Conservation (phyloP, 129 eudicot genomes). For the Gnaphalium uliginosum region DNA sequence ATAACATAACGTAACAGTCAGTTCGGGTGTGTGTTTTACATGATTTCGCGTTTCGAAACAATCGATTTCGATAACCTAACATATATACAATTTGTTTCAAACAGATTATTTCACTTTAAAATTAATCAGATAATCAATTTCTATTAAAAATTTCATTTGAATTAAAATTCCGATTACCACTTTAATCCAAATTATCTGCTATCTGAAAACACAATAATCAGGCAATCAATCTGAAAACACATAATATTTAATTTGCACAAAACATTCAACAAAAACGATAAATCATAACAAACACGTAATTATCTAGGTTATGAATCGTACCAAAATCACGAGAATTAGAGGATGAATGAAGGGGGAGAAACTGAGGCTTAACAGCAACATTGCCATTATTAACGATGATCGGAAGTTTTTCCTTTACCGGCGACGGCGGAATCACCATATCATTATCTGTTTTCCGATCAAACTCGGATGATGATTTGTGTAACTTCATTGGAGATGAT, state of each 20-base stretch:
- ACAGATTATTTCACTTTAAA: too few relatives aligned
- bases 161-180: not conserved
- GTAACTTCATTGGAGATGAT: slow-evolving; percentile 11
- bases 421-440: slow-evolving; percentile 10
- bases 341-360: slow-evolving; percentile 28
- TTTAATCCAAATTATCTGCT: not conserved
- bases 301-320: not conserved
- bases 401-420: slow-evolving; percentile 26
- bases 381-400: slow-evolving; percentile 21
- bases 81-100: not conserved
- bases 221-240: not conserved
- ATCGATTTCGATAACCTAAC: not conserved
- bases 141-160: not conserved
- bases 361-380: slow-evolving; percentile 41
- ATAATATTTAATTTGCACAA: not conserved
- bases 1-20: not conserved
- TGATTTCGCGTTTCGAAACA: not conserved
- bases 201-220: not conserved
- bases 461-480: slow-evolving; percentile 4
- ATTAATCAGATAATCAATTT: not conserved
- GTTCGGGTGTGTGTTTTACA: not conserved
- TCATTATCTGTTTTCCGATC: slow-evolving; percentile 16
- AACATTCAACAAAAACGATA: not conserved
- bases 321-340: slow-evolving; percentile 26
- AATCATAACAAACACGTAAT: not conserved